These are phyloP conservation scores for Annulohypoxylon bovei DNA, from an alignment of 495 filamentous ascomycete species.

Conservation along the genomic window DNA sequence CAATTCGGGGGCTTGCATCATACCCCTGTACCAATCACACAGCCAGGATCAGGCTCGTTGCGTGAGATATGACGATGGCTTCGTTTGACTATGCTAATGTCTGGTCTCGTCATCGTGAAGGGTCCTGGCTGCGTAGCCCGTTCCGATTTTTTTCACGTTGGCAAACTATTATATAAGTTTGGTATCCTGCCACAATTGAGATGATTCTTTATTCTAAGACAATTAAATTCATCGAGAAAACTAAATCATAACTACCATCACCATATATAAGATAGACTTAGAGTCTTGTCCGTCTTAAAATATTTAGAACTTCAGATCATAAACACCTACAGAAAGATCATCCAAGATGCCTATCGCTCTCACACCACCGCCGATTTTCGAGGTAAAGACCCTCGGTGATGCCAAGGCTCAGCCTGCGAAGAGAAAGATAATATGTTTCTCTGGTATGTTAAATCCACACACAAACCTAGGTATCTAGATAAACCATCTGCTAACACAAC, in stretches of 20 bases:
- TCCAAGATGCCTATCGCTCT: slow-evolving; percentile 51
- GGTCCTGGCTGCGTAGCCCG: neutral
- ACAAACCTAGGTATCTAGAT: neutral
- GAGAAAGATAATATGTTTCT: slow-evolving; percentile 66
- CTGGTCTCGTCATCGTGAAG: slow-evolving; percentile 39
- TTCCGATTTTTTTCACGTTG: slow-evolving; percentile 18
- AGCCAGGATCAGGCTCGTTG: slow-evolving; percentile 4
- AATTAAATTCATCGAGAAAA: neutral
- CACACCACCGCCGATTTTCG: slow-evolving; percentile 36
- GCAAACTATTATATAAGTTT: slow-evolving; percentile 28
- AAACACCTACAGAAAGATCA: slow-evolving; percentile 3
- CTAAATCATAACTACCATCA: neutral
- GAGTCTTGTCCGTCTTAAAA: neutral
- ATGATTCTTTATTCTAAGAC: slow-evolving; percentile 6
- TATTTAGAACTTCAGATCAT: slow-evolving; percentile 5
- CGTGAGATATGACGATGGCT: slow-evolving; percentile 37
- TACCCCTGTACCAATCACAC: slow-evolving; percentile 25
- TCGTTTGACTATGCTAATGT: slow-evolving; percentile 23
- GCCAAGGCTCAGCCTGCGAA: slow-evolving; percentile 32
- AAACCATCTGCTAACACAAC: slow-evolving; percentile 12
- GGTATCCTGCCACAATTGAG: slow-evolving; percentile 3
- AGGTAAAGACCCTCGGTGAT: slow-evolving; percentile 39
- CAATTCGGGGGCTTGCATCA: slow-evolving; percentile 29
- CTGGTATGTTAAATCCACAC: slow-evolving; percentile 50
- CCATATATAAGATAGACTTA: slow-evolving; percentile 14